phyloP scores from a whole-genome alignment of 345 rosid genomes.

The Populus nigra region DNA sequence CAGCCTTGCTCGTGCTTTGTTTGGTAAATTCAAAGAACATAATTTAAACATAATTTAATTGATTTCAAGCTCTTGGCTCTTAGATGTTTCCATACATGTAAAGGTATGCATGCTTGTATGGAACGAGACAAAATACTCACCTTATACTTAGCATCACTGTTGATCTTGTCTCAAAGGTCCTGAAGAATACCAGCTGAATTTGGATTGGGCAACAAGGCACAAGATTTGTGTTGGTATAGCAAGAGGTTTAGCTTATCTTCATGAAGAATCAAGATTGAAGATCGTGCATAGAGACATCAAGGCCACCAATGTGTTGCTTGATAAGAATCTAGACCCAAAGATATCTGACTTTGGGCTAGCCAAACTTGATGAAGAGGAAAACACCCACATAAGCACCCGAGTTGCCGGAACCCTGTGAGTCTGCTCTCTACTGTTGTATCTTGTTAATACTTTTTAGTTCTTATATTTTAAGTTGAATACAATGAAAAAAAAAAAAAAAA shows the following conservation, averaged over 20 bases:
- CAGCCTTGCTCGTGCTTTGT: slow-evolving; percentile 51
- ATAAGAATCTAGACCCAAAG: slow-evolving; percentile 46
- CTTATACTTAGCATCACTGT: too few species aligned
- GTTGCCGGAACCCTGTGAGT: slow-evolving; percentile 65
- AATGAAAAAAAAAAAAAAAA: too few species aligned
- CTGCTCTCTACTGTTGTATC: too few species aligned
- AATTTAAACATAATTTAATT: not conserved
- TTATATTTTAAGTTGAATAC: too few species aligned
- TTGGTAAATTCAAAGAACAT: slow-evolving; percentile 39
- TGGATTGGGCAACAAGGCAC: slow-evolving; percentile 63
- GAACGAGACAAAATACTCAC: too few species aligned
- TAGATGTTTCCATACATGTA: too few species aligned
- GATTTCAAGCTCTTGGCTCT: too few species aligned
- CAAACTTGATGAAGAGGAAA: slow-evolving; percentile 58
- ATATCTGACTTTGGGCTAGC: slow-evolving; percentile 75
- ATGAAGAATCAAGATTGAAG: slow-evolving; percentile 66
- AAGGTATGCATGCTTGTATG: too few species aligned
- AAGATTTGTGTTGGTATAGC: slow-evolving; percentile 67
- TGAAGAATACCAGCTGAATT: slow-evolving; percentile 31
- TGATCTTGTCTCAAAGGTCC: not conserved
- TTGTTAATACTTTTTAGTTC: too few species aligned
- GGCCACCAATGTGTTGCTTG: slow-evolving; percentile 64
- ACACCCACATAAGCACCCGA: slow-evolving; percentile 67
- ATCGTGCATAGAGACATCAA: slow-evolving; percentile 77
- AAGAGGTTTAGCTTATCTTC: slow-evolving; percentile 62